These are phyloP conservation scores for Stevia rebaudiana DNA, from an alignment of 140 eudicot genomes.

Conservation along the genomic window DNA sequence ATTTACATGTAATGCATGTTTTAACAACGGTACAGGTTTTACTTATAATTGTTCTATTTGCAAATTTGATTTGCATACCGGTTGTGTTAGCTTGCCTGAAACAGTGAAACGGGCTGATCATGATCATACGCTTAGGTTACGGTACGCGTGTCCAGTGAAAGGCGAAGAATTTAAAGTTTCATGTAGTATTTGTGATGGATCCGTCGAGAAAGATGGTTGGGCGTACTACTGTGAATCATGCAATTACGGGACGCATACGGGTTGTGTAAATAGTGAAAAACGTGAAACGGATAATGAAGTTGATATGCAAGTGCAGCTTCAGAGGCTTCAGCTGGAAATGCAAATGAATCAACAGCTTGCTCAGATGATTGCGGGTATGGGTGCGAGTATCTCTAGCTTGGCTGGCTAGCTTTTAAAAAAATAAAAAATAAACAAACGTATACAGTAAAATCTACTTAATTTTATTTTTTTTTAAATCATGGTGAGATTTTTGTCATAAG, in stretches of 20 bases:
- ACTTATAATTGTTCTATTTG: conserved; percentile 40
- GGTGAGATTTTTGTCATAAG: too few species aligned
- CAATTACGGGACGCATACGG: conserved; percentile 45
- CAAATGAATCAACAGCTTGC: conserved; percentile 35
- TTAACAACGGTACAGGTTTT: conserved; percentile 23
- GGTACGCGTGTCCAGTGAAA: conserved; percentile 23
- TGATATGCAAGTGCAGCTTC: conserved; percentile 30
- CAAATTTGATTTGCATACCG: conserved; percentile 32
- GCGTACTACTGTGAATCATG: conserved; percentile 42
- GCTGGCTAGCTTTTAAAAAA: too few species aligned
- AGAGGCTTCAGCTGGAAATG: conserved; percentile 35
- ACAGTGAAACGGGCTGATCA: conserved; percentile 36
- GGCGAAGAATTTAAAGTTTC: conserved; percentile 2
- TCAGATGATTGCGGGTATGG: conserved; percentile 33
- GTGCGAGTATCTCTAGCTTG: conserved; percentile 31
- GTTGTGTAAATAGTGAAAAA: conserved; percentile 33
- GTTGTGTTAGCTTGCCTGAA: conserved; percentile 34
- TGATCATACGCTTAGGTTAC: conserved; percentile 31
- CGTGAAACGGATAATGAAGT: conserved; percentile 15
- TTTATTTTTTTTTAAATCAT: too few species aligned
- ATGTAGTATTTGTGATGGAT: conserved; percentile 41
- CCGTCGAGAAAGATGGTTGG: conserved; percentile 31
- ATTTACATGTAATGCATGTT: conserved; percentile 39
- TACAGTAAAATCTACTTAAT: too few species aligned
- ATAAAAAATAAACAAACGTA: too few species aligned